Conservation (phyloP, 1,284 basidiomycete genomes). For the Microbotryum saponariae region DNA sequence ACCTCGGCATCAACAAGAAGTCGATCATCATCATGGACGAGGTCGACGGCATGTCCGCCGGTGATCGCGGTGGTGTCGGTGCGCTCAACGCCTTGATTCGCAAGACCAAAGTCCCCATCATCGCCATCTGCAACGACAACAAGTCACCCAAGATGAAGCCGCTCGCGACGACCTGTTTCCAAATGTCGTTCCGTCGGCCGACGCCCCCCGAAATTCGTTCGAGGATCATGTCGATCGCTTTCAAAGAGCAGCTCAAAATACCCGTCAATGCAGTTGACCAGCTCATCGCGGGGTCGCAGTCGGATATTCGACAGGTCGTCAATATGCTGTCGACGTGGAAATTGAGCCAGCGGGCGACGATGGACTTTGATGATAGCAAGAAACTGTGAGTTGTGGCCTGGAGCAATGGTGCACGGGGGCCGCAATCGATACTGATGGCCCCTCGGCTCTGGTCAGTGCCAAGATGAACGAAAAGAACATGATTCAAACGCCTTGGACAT, state of each 20-base stretch:
- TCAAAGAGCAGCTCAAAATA: slow-evolving; percentile 87
- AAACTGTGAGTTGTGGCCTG: slow-evolving; percentile 54
- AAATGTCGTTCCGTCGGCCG: slow-evolving; percentile 69
- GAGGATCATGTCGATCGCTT: slow-evolving; percentile 76
- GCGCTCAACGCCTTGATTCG: slow-evolving; percentile 86
- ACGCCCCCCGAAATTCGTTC: slow-evolving; percentile 67
- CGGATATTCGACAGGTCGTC: slow-evolving; percentile 90
- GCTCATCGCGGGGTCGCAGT: slow-evolving; percentile 77
- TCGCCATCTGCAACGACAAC: slow-evolving; percentile 93
- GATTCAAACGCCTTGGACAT: slow-evolving; percentile 81
- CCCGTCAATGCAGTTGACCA: slow-evolving; percentile 86
- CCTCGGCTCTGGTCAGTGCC: slow-evolving; percentile 47
- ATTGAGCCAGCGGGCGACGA: slow-evolving; percentile 55
- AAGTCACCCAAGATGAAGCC: slow-evolving; percentile 85
- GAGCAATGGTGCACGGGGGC: too few relatives aligned
- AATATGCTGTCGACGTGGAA: slow-evolving; percentile 99
- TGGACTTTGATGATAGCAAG: slow-evolving; percentile 88
- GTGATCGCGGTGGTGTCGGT: slow-evolving; percentile 91
- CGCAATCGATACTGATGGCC: not conserved
- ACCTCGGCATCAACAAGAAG: slow-evolving; percentile 64
- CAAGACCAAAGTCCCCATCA: slow-evolving; percentile 94
- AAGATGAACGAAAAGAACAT: slow-evolving; percentile 87
- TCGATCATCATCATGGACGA: slow-evolving; percentile 98
- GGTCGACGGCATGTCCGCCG: slow-evolving; percentile 97
- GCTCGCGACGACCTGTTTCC: slow-evolving; percentile 63